Evolutionary conservation across 495 filamentous ascomycete species (phyloP).

Genomic region (Penicillium fimorum): DNA sequence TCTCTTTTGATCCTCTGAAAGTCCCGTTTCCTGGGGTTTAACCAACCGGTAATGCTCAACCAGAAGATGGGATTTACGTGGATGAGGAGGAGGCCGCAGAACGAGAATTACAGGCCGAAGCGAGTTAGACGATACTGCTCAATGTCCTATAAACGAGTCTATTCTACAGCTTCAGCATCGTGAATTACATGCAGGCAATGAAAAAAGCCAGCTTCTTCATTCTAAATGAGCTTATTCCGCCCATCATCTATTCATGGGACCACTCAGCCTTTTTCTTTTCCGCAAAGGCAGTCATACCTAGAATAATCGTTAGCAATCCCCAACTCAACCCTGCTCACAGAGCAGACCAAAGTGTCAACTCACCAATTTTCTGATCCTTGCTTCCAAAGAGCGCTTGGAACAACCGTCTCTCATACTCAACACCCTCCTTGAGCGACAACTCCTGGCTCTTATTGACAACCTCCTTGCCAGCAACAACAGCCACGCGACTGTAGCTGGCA

Average conservation of each 20-base stretch:
- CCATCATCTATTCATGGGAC: conserved; percentile 66
- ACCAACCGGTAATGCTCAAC: conserved; percentile 57
- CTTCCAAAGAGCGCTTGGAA: conserved; percentile 93
- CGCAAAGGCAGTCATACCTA: conserved; percentile 88
- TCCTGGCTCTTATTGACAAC: conserved; percentile 98
- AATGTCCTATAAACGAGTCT: not conserved
- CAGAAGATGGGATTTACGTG: conserved; percentile 38
- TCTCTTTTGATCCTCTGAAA: not conserved
- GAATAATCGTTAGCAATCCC: conserved; percentile 18
- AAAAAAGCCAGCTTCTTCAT: conserved; percentile 1
- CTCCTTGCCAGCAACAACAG: conserved; percentile 91
- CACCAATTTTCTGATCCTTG: conserved; percentile 92
- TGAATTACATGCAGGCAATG: conserved; percentile 3
- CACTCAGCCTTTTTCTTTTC: conserved; percentile 94
- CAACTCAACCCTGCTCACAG: not conserved
- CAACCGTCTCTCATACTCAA: conserved; percentile 89
- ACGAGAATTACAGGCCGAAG: conserved; percentile 3
- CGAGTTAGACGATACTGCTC: not conserved
- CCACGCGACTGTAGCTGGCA: conserved; percentile 73
- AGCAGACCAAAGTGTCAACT: conserved; percentile 19
- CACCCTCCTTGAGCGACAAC: conserved; percentile 75
- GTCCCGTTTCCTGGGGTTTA: not conserved
- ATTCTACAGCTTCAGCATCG: conserved; percentile 2
- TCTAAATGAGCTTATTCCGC: not conserved
- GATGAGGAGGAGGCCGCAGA: conserved; percentile 13